Base-by-base conservation (phyloP, 805 yeast genomes). In the Candida maris region DNA sequence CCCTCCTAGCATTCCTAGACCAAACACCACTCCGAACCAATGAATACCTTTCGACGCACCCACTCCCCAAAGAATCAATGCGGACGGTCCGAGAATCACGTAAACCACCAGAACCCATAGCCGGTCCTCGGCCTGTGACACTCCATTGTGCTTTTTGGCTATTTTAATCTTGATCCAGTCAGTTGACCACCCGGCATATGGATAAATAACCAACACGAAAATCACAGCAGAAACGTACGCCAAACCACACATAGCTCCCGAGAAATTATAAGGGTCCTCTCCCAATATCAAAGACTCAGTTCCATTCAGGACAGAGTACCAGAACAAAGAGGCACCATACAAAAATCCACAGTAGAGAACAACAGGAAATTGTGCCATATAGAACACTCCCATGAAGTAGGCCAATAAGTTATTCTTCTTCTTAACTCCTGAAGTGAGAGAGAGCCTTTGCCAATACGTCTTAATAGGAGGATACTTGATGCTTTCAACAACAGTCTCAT, bases 21-120 rank as follows among this genome's bases (percentile, higher is more conserved):
- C 82, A 34, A 70, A 62, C 25, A 72, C 68, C 4, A 73, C 61
- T 3, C 75, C 74, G 35, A 75, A 63, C 83, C 85, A 79, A 34
- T 71, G 73, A 20, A 71, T 59, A 4, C 63, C 67, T 34, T 70
- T 68, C 32, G 70, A 69, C 0, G 84, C 79, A 8, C 83, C 85
- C 29, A 78, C 70, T 32, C 86, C 86, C 70, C 81, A 77, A 12
- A 81, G 61, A 41, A 78, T 67, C 38, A 77, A 59, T 0, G 82
- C 76, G 0, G 67, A 65, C 1, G 80, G 79, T 4, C 77, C 75
- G 6, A 78, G 46, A 24, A 79, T 57, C 50, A 65, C 61, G 42
- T 71, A 73, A 5, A 69, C 54, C 3, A 60, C 37, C 44, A 74
- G 46, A 12, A 71, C 68, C 77, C 79, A 76, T 13, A 77, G 60